These are phyloP conservation scores for Penicillium manginii DNA, from an alignment of 495 filamentous ascomycete species.

Conservation along the genomic window DNA sequence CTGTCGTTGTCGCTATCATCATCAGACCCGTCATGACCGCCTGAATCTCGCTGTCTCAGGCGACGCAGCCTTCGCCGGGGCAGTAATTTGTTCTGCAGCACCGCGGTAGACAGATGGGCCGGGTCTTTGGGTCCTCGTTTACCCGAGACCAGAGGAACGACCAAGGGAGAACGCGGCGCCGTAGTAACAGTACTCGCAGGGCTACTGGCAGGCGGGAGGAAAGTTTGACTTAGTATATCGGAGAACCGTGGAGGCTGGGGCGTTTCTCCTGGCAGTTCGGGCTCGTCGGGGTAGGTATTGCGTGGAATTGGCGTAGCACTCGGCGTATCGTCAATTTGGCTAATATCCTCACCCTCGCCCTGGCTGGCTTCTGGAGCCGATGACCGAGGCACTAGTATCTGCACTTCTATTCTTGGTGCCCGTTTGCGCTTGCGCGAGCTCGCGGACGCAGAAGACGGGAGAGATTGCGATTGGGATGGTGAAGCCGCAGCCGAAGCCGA, in stretches of 20 bases:
- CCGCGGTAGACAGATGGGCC: slow-evolving; percentile 47
- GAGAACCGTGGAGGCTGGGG: slow-evolving; percentile 25
- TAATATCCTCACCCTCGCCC: slow-evolving; percentile 18
- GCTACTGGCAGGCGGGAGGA: slow-evolving; percentile 57
- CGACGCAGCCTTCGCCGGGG: slow-evolving; percentile 46
- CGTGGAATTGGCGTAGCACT: slow-evolving; percentile 17
- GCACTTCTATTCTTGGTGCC: slow-evolving; percentile 16
- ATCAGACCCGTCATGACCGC: slow-evolving; percentile 26
- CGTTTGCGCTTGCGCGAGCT: slow-evolving; percentile 47
- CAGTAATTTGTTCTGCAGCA: slow-evolving; percentile 51
- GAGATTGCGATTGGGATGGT: too few species aligned
- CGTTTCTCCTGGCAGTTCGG: slow-evolving; percentile 15
- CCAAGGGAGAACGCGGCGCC: slow-evolving; percentile 16
- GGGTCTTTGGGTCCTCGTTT: slow-evolving; percentile 36
- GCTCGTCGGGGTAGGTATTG: not conserved
- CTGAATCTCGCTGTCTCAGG: slow-evolving; percentile 22
- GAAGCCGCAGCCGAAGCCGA: not conserved
- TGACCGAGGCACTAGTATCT: slow-evolving; percentile 27
- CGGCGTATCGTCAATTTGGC: slow-evolving; percentile 26
- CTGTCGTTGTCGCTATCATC: slow-evolving; percentile 46
- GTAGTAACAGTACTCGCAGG: slow-evolving; percentile 27
- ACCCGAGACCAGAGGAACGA: slow-evolving; percentile 19
- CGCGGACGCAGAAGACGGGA: slow-evolving; percentile 15
- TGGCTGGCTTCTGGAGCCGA: slow-evolving; percentile 18
- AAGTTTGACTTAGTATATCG: slow-evolving; percentile 50